Conservation (phyloP, 139 green algal genomes). For the Chlamydomonas sp. region DNA sequence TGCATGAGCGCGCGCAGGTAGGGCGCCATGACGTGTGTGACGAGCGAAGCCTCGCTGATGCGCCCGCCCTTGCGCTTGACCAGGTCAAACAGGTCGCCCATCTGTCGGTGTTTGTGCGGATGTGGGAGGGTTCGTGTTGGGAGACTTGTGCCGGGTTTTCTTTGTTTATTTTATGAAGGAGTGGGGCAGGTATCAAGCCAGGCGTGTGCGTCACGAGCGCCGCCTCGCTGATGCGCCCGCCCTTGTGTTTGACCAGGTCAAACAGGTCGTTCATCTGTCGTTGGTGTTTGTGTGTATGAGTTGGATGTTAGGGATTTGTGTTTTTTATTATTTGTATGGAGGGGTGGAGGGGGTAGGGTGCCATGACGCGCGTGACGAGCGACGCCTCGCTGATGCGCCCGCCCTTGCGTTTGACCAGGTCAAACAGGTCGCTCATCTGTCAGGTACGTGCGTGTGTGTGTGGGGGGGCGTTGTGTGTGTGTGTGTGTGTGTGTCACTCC, state of each 20-base stretch:
- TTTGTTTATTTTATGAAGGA: not conserved
- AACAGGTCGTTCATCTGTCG: too few relatives aligned
- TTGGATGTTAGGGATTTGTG: too few relatives aligned
- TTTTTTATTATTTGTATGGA: too few relatives aligned
- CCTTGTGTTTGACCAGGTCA: constrained; percentile 11
- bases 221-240: not conserved
- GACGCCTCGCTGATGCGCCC: not conserved
- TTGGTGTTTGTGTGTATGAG: too few relatives aligned
- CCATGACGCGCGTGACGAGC: constrained; percentile 30
- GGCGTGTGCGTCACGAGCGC: not conserved
- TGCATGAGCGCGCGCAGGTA: constrained; percentile 48
- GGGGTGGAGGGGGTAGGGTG: too few relatives aligned
- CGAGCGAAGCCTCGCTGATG: not conserved
- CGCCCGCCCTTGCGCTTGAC: constrained; percentile 11
- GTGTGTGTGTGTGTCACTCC: too few relatives aligned
- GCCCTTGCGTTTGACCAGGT: constrained; percentile 9
- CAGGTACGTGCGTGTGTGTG: too few relatives aligned
- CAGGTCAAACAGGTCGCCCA: constrained; percentile 14
- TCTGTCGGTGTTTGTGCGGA: not conserved
- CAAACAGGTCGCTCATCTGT: constrained; percentile 19
- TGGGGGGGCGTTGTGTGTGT: too few relatives aligned
- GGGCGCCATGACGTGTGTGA: constrained; percentile 34
- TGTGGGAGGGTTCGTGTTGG: not conserved
- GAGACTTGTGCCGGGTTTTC: not conserved
- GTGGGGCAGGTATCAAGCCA: not conserved